These are phyloP conservation scores for Kluyveromyces starmeri DNA, from an alignment of 805 yeast species.

Conservation along the genomic window DNA sequence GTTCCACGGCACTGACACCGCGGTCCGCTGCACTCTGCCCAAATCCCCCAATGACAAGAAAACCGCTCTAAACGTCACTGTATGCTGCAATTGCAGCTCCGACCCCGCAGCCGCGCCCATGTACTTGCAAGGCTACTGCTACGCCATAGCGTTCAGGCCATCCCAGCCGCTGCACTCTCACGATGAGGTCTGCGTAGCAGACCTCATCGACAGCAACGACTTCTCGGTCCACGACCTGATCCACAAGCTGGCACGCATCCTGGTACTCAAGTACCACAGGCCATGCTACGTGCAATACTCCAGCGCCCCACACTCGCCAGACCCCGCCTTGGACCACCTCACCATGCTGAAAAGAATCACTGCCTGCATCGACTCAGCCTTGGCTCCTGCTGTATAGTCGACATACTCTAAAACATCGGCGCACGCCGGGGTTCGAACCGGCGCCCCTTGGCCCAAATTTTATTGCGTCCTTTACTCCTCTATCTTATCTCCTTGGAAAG, in stretches of 20 bases:
- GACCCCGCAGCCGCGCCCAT: too few species aligned
- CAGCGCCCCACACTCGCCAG: constrained; percentile 1
- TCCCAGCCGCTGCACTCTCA: neutral
- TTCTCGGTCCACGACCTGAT: constrained; percentile 1
- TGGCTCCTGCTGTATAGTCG: too few species aligned
- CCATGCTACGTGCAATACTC: constrained; percentile 5
- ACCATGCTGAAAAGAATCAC: neutral
- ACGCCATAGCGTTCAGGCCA: constrained; percentile 1
- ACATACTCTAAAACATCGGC: too few species aligned
- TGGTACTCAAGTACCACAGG: constrained; percentile 3
- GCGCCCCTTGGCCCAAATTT: too few species aligned
- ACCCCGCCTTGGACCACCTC: constrained; percentile 1
- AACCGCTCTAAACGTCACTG: neutral
- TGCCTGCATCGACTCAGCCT: constrained; percentile 1
- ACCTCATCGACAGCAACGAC: constrained; percentile 1
- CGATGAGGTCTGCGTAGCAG: constrained; percentile 4
- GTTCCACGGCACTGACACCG: neutral
- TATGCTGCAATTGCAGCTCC: neutral
- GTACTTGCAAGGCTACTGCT: constrained; percentile 3
- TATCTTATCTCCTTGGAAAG: too few species aligned
- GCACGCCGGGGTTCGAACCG: too few species aligned
- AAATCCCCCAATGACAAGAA: constrained; percentile 1
- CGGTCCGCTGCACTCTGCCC: constrained; percentile 2
- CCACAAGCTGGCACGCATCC: constrained; percentile 3
- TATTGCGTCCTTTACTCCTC: too few species aligned